Base-by-base conservation (phyloP, 257 asterid species). In the Scutellaria galericulata region DNA sequence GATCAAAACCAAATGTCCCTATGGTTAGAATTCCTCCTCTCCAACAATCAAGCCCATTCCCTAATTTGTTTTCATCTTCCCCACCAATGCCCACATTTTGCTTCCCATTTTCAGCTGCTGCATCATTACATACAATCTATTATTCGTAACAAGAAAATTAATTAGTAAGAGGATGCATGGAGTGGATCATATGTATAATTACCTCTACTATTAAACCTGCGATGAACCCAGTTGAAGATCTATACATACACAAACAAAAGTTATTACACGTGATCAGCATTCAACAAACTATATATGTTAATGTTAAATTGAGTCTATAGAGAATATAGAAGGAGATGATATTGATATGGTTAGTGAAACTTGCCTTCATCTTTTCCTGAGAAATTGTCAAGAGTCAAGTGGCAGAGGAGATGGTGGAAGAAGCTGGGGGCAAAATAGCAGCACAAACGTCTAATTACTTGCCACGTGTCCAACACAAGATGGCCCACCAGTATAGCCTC, bases 211-310 rank as follows among this genome's bases (percentile, higher is more conserved):
- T 70, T 51, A 54, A 81, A 75, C 77, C 82, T 87, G 62, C 95
- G 91, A 73, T 90, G 93, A 78, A 90, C 85, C 97, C 97, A 90
- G 54, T 83, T 88, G 85, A 90, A 90, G 84, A 90, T 88, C 96
- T 90, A 78, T 7, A 62, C 0, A 45, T 18, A 35, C 9, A 12
- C 12, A 50, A 54, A 60, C 45, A 78, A 31, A 2, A 31, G 37
- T 31, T 31, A 31, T 4, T 31, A 31, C 37, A 31, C 37, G 2
- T 31, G 37, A 31, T 31, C 5, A 31, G 2, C 4, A 31, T 31
- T 31, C 37, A 4, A 31, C 2, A 24, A 24, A 24, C 27, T 1
- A 24, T 24, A 24, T 24, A 2, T 2, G 2, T 24, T 24, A 1
- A 24, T 24, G 27, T 24, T 24, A 24, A 24, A 24, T 24, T 24